Conservation (phyloP, 441 rosid genomes). For the Lagerstroemia fauriei region DNA sequence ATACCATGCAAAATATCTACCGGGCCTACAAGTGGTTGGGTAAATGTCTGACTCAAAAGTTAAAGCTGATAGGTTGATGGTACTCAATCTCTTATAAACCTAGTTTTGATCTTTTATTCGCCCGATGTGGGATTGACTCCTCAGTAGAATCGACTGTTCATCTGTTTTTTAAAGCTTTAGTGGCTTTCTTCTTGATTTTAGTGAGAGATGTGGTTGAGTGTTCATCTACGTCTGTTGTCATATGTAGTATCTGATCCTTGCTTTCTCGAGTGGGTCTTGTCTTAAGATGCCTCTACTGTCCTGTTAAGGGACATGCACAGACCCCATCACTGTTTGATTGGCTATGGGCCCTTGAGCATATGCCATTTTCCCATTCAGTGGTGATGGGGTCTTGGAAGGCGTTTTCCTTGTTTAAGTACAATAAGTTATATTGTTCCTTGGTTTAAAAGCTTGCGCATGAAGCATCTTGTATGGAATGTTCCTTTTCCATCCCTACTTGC, state of each 20-base stretch:
- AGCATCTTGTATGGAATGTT: neutral
- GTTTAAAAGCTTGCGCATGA: neutral
- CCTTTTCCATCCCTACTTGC: neutral
- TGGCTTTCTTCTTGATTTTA: neutral
- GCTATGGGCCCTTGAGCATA: slow-evolving; percentile 29
- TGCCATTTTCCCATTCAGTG: neutral
- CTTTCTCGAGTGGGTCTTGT: neutral
- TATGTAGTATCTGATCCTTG: slow-evolving; percentile 6
- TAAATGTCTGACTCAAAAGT: too few species aligned
- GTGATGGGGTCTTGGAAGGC: too few species aligned
- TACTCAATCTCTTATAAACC: too few species aligned
- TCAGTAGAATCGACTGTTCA: too few species aligned
- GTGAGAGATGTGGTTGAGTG: too few species aligned
- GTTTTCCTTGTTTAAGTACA: neutral
- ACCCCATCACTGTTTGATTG: neutral
- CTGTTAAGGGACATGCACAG: slow-evolving; percentile 1
- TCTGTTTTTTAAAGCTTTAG: neutral
- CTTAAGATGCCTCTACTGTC: too few species aligned
- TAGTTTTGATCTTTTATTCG: too few species aligned
- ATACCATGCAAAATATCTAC: too few species aligned
- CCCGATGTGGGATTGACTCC: too few species aligned
- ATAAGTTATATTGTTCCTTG: neutral
- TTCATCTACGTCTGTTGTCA: neutral
- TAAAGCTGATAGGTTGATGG: too few species aligned
- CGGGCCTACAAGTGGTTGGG: too few species aligned